These are phyloP conservation scores for Globisporangium lucens DNA, from an alignment of 352 stramenopile genomes.

Conservation along the genomic window DNA sequence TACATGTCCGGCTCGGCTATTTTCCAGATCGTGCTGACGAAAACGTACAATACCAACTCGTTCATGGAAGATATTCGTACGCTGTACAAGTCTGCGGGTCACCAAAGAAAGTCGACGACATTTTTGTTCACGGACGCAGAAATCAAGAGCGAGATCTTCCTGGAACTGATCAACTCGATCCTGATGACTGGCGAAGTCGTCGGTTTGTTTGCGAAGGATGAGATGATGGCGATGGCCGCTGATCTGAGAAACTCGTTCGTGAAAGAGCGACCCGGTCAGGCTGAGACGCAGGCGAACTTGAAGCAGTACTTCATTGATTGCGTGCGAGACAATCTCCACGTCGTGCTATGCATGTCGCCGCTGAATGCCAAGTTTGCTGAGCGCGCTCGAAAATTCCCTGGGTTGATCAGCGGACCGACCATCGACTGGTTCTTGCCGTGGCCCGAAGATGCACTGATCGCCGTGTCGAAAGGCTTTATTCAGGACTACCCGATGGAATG, in stretches of 20 bases:
- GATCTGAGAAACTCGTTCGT: conserved; percentile 95
- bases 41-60: conserved; percentile 97
- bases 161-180: conserved; percentile 98
- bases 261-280: conserved; percentile 92
- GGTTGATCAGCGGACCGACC: conserved; percentile 95
- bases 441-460: conserved; percentile 97
- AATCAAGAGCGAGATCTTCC: conserved; percentile 99
- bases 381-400: conserved; percentile 95
- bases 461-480: conserved; percentile 96
- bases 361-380: conserved; percentile 97
- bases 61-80: conserved; percentile 97
- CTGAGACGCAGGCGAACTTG: conserved; percentile 95
- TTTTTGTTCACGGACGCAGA: conserved; percentile 99
- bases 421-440: conserved; percentile 99
- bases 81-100: conserved; percentile 96
- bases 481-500: conserved; percentile 96
- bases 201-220: conserved; percentile 97
- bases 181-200: conserved; percentile 98
- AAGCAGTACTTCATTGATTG: conserved; percentile 99
- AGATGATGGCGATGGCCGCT: conserved; percentile 99
- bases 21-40: conserved; percentile 98
- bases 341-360: conserved; percentile 99
- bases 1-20: conserved; percentile 97
- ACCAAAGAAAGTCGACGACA: conserved; percentile 95
- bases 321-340: conserved; percentile 97